Percentiles rank a stretch among this genome's conserved stretches.
Evolutionary conservation across 1,284 basidiomycete species (phyloP).

Genomic region (Puccinia novopanici): DNA sequence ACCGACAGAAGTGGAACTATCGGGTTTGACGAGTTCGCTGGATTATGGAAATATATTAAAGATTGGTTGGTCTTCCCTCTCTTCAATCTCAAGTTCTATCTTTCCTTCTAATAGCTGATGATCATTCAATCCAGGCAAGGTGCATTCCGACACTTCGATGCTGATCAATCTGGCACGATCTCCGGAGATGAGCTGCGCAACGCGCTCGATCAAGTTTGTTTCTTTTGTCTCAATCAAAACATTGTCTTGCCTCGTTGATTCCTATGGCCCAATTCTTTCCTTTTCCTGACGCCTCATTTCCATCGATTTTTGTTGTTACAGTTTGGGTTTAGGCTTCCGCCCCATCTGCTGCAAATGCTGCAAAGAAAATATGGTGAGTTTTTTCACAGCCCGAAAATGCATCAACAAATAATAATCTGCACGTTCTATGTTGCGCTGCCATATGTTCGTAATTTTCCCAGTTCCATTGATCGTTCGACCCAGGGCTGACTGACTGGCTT

Average conservation of each 20-base stretch:
- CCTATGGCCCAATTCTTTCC: neutral
- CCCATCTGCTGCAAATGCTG: slow-evolving; percentile 68
- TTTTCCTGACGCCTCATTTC: neutral
- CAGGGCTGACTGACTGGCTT: neutral
- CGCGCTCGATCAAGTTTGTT: slow-evolving; percentile 70
- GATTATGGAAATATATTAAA: slow-evolving; percentile 76
- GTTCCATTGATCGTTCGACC: neutral
- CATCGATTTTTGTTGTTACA: slow-evolving; percentile 18
- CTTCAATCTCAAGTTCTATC: neutral
- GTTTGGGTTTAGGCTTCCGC: slow-evolving; percentile 56
- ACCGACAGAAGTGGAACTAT: slow-evolving; percentile 74
- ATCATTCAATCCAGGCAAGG: slow-evolving; percentile 57
- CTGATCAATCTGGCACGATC: slow-evolving; percentile 73
- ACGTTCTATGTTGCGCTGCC: neutral
- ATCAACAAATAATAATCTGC: neutral
- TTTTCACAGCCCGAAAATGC: slow-evolving; percentile 61
- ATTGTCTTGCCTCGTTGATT: neutral
- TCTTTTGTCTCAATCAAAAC: no score
- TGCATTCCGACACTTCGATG: slow-evolving; percentile 75
- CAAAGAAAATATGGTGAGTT: slow-evolving; percentile 73
- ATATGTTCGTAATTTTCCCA: slow-evolving; percentile 14
- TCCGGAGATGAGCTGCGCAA: slow-evolving; percentile 68
- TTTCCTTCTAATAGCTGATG: neutral
- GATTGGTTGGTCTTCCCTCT: slow-evolving; percentile 67
- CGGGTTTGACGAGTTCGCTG: slow-evolving; percentile 74